Conservation (phyloP, 441 rosid genomes). For the Bocquillonia castaneifolia region DNA sequence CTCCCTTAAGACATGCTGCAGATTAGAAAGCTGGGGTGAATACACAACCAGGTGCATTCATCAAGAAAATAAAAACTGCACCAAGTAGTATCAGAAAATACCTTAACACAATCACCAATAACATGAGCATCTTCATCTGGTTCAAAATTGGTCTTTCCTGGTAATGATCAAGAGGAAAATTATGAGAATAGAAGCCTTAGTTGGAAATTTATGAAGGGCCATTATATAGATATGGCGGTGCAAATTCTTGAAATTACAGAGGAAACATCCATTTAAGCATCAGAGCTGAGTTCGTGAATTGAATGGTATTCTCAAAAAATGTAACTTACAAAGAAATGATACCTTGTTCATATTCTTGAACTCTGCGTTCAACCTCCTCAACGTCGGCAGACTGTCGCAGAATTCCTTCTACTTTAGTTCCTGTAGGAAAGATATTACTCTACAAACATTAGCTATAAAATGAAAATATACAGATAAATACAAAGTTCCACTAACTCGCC, state of each 20-base stretch:
- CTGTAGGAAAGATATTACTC: slow-evolving; percentile 34
- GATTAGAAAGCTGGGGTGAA: slow-evolving; percentile 27
- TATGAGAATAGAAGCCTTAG: slow-evolving; percentile 19
- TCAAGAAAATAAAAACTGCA: slow-evolving; percentile 21
- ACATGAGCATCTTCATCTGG: slow-evolving; percentile 95
- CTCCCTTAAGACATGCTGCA: slow-evolving; percentile 95
- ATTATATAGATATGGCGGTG: neutral
- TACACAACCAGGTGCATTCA: slow-evolving; percentile 21
- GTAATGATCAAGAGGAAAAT: slow-evolving; percentile 17
- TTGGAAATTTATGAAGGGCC: slow-evolving; percentile 15
- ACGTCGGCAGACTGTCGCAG: slow-evolving; percentile 94
- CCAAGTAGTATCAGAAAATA: slow-evolving; percentile 28
- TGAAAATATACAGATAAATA: neutral
- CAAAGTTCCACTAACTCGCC: neutral
- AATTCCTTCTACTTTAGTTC: slow-evolving; percentile 85
- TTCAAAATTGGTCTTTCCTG: slow-evolving; percentile 84
- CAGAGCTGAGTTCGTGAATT: neutral
- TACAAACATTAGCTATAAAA: slow-evolving; percentile 1
- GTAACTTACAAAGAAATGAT: slow-evolving; percentile 23
- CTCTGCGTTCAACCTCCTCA: slow-evolving; percentile 94
- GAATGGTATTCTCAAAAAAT: slow-evolving; percentile 15
- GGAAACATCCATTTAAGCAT: slow-evolving; percentile 14
- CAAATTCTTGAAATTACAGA: slow-evolving; percentile 1
- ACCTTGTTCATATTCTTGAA: slow-evolving; percentile 97
- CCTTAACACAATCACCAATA: slow-evolving; percentile 98